Percentiles rank a stretch among this genome's conserved stretches.
Evolutionary conservation across 345 rosid species (phyloP).

Genomic region (Citrus sinensis): DNA sequence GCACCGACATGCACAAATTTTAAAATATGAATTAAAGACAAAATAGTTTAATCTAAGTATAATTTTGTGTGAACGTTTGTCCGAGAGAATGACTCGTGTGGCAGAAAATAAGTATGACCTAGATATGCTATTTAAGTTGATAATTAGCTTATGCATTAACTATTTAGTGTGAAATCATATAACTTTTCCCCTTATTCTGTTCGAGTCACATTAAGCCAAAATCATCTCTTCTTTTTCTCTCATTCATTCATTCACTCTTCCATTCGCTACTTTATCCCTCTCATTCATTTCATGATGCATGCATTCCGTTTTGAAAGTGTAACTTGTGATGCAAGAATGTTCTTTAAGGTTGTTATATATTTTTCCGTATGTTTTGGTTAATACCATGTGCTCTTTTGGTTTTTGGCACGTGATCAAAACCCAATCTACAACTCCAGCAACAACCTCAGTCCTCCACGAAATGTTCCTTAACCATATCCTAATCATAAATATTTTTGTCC

Average conservation of each 20-base stretch:
- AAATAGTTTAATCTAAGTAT: no score
- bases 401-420: constrained; percentile 23
- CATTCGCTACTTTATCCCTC: not conserved
- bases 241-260: not conserved
- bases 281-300: constrained; percentile 13
- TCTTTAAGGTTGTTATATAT: not conserved
- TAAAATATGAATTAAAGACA: no score
- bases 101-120: not conserved
- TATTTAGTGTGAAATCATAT: not conserved
- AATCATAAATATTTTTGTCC: not conserved
- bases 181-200: not conserved
- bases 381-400: constrained; percentile 18
- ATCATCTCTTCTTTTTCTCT: not conserved
- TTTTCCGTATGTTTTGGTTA: not conserved
- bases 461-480: constrained; percentile 8
- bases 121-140: no score
- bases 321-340: constrained; percentile 9
- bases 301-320: constrained; percentile 9
- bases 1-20: no score
- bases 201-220: not conserved
- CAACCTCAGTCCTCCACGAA: constrained; percentile 37
- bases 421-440: not conserved
- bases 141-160: not conserved
- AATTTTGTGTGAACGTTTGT: no score
- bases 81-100: not conserved